Percentiles rank a stretch among this genome's conserved stretches.
phyloP scores from a whole-genome alignment of 805 yeast species.

The Spathaspora hagerdaliae region DNA sequence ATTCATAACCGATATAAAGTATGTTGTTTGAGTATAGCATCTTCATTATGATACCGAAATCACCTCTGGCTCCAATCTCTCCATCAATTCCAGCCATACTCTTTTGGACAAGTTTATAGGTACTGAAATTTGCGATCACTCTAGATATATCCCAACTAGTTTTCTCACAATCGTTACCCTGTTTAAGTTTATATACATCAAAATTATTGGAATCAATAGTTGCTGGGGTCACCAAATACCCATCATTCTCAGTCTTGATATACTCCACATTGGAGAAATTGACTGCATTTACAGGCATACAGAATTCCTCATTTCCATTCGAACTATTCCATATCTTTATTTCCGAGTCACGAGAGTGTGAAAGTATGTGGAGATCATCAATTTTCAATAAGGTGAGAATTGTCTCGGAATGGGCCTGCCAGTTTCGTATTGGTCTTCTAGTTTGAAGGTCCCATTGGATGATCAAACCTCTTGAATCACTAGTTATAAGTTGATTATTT shows the following conservation, averaged over 20 bases:
- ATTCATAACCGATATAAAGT: conserved; percentile 64
- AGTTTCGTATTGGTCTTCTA: conserved; percentile 51
- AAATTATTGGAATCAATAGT: conserved; percentile 59
- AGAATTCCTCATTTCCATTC: conserved; percentile 13
- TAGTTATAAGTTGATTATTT: neutral
- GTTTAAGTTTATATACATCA: conserved; percentile 50
- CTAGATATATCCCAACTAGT: conserved; percentile 17
- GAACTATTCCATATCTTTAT: conserved; percentile 42
- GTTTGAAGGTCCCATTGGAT: conserved; percentile 62
- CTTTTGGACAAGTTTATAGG: conserved; percentile 14
- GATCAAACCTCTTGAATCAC: conserved; percentile 42
- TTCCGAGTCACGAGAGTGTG: conserved; percentile 67
- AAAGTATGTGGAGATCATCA: conserved; percentile 30
- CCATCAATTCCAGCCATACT: conserved; percentile 9
- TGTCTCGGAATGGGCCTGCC: conserved; percentile 56
- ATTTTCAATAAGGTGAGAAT: conserved; percentile 43
- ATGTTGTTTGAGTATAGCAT: conserved; percentile 34
- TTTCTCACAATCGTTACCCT: neutral
- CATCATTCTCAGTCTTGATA: conserved; percentile 11
- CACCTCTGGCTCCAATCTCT: conserved; percentile 25
- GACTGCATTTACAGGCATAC: conserved; percentile 67
- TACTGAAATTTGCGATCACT: conserved; percentile 28
- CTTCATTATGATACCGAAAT: conserved; percentile 67
- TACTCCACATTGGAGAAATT: conserved; percentile 60
- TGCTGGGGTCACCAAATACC: conserved; percentile 56